Conservation (phyloP, 176 grass and related monocot genomes). For the Ananas comosus region DNA sequence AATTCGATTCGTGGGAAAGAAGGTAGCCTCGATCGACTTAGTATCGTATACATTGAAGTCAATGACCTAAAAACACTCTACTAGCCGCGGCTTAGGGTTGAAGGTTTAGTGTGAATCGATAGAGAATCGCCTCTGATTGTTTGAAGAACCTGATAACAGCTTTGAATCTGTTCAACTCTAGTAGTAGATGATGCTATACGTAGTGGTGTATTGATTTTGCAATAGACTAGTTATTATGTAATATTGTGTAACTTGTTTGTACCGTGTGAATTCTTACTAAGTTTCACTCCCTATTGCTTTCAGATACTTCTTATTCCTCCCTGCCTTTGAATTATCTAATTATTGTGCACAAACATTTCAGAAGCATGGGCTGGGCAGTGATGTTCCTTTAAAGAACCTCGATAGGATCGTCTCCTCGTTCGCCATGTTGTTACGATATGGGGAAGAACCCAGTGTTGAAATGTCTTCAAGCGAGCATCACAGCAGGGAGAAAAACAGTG, state of each 20-base stretch:
- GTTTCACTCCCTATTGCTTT: not conserved
- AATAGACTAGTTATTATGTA: not conserved
- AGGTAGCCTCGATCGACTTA: not conserved
- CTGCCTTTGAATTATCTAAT: constrained; percentile 9
- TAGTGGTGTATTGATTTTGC: no score
- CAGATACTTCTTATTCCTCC: not conserved
- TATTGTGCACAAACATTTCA: constrained; percentile 21
- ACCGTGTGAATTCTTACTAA: not conserved
- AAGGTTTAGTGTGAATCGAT: no score
- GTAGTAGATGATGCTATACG: no score
- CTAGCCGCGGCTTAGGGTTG: no score
- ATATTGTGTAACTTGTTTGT: not conserved
- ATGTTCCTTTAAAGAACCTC: constrained; percentile 67
- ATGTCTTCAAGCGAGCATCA: not conserved
- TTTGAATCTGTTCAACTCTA: no score
- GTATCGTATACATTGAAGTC: no score
- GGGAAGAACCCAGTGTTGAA: constrained; percentile 7
- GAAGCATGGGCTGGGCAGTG: constrained; percentile 80
- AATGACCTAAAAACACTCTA: no score
- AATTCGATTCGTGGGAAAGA: not conserved
- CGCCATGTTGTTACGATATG: constrained; percentile 33
- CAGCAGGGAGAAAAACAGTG: not conserved
- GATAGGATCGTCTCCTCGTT: constrained; percentile 58
- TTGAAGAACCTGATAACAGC: no score
- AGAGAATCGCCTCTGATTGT: no score